phyloP scores from a whole-genome alignment of 768 basidiomycete species.

The Auriscalpium vulgare region DNA sequence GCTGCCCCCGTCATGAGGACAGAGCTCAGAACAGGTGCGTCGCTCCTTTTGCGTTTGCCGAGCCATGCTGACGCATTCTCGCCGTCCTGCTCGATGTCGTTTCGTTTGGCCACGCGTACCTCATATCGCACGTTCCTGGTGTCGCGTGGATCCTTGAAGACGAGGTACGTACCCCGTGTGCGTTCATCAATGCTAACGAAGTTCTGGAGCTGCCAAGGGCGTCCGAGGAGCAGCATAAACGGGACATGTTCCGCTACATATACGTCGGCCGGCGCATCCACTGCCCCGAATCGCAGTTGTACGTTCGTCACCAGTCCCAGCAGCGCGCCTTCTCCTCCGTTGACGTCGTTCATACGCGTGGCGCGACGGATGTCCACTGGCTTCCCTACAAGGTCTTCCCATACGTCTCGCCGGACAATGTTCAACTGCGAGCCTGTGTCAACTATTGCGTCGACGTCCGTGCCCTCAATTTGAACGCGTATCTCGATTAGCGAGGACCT shows the following conservation, averaged over 20 bases:
- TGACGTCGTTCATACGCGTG: slow-evolving; percentile 19
- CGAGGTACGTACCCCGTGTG: slow-evolving; percentile 12
- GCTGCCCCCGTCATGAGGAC: too few relatives aligned
- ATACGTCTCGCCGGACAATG: neutral
- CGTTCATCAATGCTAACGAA: slow-evolving; percentile 18
- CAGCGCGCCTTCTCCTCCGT: slow-evolving; percentile 18
- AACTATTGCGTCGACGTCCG: neutral
- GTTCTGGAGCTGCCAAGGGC: slow-evolving; percentile 19
- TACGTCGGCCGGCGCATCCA: slow-evolving; percentile 16
- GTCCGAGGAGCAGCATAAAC: slow-evolving; percentile 16
- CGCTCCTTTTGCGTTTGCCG: too few relatives aligned
- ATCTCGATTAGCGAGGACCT: neutral
- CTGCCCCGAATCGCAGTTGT: slow-evolving; percentile 16
- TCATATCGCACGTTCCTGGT: neutral
- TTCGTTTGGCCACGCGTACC: neutral
- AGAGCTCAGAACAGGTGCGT: too few relatives aligned
- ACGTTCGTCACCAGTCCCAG: slow-evolving; percentile 18
- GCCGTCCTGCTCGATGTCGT: too few relatives aligned
- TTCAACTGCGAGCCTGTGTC: neutral
- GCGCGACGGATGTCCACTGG: neutral
- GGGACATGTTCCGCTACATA: slow-evolving; percentile 17
- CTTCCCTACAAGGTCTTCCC: neutral
- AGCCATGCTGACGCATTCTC: too few relatives aligned
- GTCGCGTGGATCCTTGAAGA: slow-evolving; percentile 1
- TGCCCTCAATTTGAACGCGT: neutral